Base-by-base conservation (phyloP, 768 basidiomycete species). In the Tulasnella sp. region DNA sequence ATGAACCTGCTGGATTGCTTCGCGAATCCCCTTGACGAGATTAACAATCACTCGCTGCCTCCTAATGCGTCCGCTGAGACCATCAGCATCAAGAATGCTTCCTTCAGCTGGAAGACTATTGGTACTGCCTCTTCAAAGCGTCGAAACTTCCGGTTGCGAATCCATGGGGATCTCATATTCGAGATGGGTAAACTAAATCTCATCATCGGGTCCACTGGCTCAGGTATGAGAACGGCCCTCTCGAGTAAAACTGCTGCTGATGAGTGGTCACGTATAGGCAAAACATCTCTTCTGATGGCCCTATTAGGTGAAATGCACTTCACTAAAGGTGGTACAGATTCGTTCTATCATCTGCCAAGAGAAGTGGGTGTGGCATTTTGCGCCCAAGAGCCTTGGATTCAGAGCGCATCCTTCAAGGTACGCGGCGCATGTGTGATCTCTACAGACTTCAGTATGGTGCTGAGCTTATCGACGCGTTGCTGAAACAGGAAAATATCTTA, bases 361-460 rank as follows among this genome's bases (percentile, higher is more conserved):
- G 72, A 71, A 2, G 75, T 75, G 0, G 87, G 88, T 4, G 76
- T 92, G 41, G 82, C 87, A 1, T 90, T 87, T 67, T 84, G 84
- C 4, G 83, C 84, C 2, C 89, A 93, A 68, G 87, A 90, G 66
- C 81, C 85, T 3, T 93, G 87, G 87, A 82, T 90, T 2, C 79
- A 83, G 68, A 90, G 87, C 63, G 85, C 84, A 60, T 87, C 85
- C 0, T 85, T 88, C 55, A 74, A 72, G 67, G 83, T 81, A 53
- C 19, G 49, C 15, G 7, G 5, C 17, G 30, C 30, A 38, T 38
- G 15, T n/a, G n/a, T n/a, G n/a, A n/a, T 17, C 27, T 41, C 19
- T n/a, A 30, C 34, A 34, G 24, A 19, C 52, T 21, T 24, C 29
- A 8, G 21, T 22, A 21, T 29, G 21, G 29, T n/a, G n/a, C n/a